These are phyloP conservation scores for Tritrichomonas foetus DNA, from an alignment of 208 protist genomes.

Conservation along the genomic window DNA sequence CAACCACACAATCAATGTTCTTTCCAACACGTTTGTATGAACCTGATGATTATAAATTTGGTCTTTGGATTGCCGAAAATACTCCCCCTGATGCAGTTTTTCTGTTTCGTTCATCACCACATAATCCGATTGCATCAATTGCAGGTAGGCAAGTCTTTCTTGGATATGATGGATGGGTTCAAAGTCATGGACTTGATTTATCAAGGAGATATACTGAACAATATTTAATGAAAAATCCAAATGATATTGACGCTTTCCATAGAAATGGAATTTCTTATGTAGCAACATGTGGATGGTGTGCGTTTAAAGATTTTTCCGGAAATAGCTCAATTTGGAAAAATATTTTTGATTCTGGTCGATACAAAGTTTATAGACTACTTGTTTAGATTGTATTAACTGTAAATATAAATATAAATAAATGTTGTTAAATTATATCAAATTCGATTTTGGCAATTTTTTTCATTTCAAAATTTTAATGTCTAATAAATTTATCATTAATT, in stretches of 20 bases:
- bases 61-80: constrained; percentile 12
- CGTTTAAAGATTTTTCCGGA: too few species aligned
- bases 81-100: not conserved
- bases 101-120: not conserved
- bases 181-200: not conserved
- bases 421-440: too few species aligned
- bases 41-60: not conserved
- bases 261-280: not conserved
- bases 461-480: too few species aligned
- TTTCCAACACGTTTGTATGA: not conserved
- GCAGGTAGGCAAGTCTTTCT: not conserved
- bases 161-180: not conserved
- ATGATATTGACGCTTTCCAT: not conserved
- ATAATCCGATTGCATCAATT: not conserved
- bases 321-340: too few species aligned
- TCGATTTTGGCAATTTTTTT: too few species aligned
- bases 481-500: too few species aligned
- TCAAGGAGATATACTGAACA: not conserved
- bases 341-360: too few species aligned
- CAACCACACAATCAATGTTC: not conserved
- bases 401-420: too few species aligned
- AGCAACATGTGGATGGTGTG: not conserved
- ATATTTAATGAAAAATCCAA: not conserved
- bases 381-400: too few species aligned
- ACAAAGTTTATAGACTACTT: too few species aligned